Evolutionary conservation across 306 rosid species (phyloP).

Genomic region (Lathyrus tuberosus): DNA sequence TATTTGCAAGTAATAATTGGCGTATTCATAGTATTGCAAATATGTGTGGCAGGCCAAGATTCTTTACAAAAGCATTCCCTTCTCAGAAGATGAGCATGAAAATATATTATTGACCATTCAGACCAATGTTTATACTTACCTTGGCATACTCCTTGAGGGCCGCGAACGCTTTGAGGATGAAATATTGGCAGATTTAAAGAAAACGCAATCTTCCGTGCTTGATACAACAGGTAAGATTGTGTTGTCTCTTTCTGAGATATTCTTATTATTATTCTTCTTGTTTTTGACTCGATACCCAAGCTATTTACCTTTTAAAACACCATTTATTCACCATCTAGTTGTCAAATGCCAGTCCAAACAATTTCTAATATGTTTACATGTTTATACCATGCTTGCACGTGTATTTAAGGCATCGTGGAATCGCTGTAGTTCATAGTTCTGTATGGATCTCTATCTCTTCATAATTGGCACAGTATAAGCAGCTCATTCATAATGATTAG

Average conservation of each 20-base stretch:
- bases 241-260: slow-evolving; percentile 17
- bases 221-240: slow-evolving; percentile 56
- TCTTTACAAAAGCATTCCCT: slow-evolving; percentile 81
- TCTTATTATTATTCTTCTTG: background rate
- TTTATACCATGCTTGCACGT: background rate
- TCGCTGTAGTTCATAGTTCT: slow-evolving; percentile 8
- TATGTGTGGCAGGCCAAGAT: slow-evolving; percentile 83
- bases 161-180: slow-evolving; percentile 98
- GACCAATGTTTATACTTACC: slow-evolving; percentile 88
- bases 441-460: background rate
- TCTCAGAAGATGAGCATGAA: slow-evolving; percentile 90
- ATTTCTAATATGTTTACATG: slow-evolving; percentile 12
- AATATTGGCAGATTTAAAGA: slow-evolving; percentile 55
- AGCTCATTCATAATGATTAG: background rate
- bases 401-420: background rate
- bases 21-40: slow-evolving; percentile 35
- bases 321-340: slow-evolving; percentile 10
- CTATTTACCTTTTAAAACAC: slow-evolving; percentile 27
- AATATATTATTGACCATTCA: slow-evolving; percentile 79
- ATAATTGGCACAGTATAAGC: background rate
- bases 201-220: slow-evolving; percentile 47
- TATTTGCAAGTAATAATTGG: slow-evolving; percentile 27
- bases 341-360: slow-evolving; percentile 6
- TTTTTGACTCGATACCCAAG: slow-evolving; percentile 8
- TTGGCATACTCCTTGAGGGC: slow-evolving; percentile 94